Base-by-base conservation (phyloP, 176 grass and related monocot genomes). In the Guadua angustifolia region DNA sequence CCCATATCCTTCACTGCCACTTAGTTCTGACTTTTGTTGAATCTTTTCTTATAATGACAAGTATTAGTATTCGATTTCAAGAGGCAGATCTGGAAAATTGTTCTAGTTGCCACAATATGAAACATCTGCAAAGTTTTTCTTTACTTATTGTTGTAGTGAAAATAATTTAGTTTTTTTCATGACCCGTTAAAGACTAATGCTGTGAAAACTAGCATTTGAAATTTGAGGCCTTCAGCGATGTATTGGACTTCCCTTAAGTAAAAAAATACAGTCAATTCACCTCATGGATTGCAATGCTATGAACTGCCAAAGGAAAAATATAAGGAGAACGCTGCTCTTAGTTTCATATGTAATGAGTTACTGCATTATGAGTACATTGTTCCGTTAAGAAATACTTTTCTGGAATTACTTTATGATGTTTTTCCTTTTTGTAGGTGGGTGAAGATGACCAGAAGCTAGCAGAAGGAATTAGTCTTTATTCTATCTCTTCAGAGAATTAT, bases 391-490 rank as follows among this genome's bases (percentile, higher is more conserved):
- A 11, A 11, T 59, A 59, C n/a, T 43, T 43, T 43, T 43, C 69
- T 47, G 66, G 6, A 64, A 49, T 16, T 74, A 3, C 8, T 79
- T 68, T 83, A 19, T 50, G 6, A 68, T 58, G 13, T 67, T 76
- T 35, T 21, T 51, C 12, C 5, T 83, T 77, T 85, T 77, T 84
- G 3, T 52, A 99, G 97, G 97, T 99, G n/a, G 97, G 97, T 88
- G 89, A 99, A 74, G 91, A 94, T 65, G 93, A 99, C 43, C 97
- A 99, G 64, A 99, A 99, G 82, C 61, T 99, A 65, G 87, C 97
- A n/a, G 93, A 99, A 86, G 97, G 97, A 71, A 99, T 99, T 79
- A 85, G 74, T 73, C 81, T 99, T 4, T 82, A 73, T 59, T 89
- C 93, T 81, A 74, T 99, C 64, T 29, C 86, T 67, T 79, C 89